Evolutionary conservation across 2,329 filamentous ascomycete genomes (phyloP), one percentile per base, ranked within the genome.

Genomic region (Trichoderma lentiforme): DNA sequence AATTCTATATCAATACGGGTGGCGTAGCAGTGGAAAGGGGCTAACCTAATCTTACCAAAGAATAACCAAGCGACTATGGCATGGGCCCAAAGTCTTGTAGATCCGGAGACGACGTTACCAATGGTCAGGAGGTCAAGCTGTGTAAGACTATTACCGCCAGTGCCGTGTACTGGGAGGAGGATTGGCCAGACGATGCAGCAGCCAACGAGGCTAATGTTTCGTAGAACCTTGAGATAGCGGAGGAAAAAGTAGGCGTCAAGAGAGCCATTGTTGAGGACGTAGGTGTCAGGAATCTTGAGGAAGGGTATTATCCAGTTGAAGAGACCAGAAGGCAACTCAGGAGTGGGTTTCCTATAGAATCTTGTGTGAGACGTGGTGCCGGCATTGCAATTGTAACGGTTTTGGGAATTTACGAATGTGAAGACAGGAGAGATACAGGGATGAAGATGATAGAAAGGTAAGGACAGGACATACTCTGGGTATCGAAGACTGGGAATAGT

Each of bases 181-280:
- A 98, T 86, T 0, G 96, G 95, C 91, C 93, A 97, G 21, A 93
- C 95, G 72, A 98, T 91, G 76, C 88, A 84, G 77, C 91, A 93
- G 72, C 96, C 96, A 11, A 95, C 91, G 60, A 98, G 88, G 82
- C 92, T 95, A 75, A 97, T 92, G 73, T 91, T 91, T 78, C 94
- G 93, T 74, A 98, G 83, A 78, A 95, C 78, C 61, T 83, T 83
- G 70, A 84, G 77, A 70, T 82, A 97, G 43, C 95, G 93, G 32
- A 98, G 86, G 80, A 97, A 94, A 66, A 98, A 90, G 81, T 95
- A 98, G 36, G 92, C 93, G 80, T 99, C 95, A 74, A 99, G 88
- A 0, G 94, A 97, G 80, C 95, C 93, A 83, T 97, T 94, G 78
- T 96, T 93, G 26, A 98, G 88, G 30, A 95, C 89, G 78, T 93